A percentile compares a stretch with the other conserved stretches of the same genome.
Evolutionary conservation across 2,329 filamentous ascomycete species (phyloP).

Genomic region (Fusarium humuli): DNA sequence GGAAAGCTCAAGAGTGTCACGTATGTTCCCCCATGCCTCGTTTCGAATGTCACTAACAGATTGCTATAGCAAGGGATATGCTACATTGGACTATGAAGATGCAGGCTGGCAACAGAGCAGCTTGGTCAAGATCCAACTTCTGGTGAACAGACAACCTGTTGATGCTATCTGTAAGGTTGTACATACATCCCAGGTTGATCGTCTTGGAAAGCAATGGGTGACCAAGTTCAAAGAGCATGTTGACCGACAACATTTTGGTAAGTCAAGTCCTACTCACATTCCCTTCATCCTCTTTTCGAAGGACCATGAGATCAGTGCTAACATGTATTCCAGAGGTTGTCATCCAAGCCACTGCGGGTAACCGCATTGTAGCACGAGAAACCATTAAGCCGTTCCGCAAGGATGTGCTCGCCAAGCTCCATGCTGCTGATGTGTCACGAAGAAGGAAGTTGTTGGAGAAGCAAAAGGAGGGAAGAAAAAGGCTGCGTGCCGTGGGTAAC

Average conservation of each 20-base stretch:
- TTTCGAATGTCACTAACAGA: neutral
- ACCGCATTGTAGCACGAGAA: slow-evolving; percentile 86
- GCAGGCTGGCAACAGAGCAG: slow-evolving; percentile 84
- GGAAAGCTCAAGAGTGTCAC: slow-evolving; percentile 94
- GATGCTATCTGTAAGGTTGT: slow-evolving; percentile 94
- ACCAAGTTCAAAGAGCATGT: slow-evolving; percentile 97
- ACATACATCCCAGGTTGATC: slow-evolving; percentile 82
- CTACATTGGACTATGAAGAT: slow-evolving; percentile 96
- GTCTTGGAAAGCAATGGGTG: slow-evolving; percentile 88
- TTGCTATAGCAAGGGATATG: slow-evolving; percentile 80
- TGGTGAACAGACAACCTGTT: slow-evolving; percentile 93
- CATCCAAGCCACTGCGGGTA: slow-evolving; percentile 90
- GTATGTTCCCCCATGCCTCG: slow-evolving; percentile 43
- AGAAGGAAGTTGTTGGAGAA: slow-evolving; percentile 91
- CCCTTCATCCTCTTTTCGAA: neutral
- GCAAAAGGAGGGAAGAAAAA: slow-evolving; percentile 95
- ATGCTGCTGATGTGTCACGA: slow-evolving; percentile 87
- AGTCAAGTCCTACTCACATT: slow-evolving; percentile 16
- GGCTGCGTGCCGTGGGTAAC: slow-evolving; percentile 84
- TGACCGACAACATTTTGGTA: slow-evolving; percentile 89
- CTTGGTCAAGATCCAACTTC: slow-evolving; percentile 88
- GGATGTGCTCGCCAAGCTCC: slow-evolving; percentile 91
- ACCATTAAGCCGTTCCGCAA: slow-evolving; percentile 97
- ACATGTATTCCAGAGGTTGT: slow-evolving; percentile 73
- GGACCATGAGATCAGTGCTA: neutral